phyloP scores from a whole-genome alignment of 73 alveolate species.

The Tetrahymena elliotti region DNA sequence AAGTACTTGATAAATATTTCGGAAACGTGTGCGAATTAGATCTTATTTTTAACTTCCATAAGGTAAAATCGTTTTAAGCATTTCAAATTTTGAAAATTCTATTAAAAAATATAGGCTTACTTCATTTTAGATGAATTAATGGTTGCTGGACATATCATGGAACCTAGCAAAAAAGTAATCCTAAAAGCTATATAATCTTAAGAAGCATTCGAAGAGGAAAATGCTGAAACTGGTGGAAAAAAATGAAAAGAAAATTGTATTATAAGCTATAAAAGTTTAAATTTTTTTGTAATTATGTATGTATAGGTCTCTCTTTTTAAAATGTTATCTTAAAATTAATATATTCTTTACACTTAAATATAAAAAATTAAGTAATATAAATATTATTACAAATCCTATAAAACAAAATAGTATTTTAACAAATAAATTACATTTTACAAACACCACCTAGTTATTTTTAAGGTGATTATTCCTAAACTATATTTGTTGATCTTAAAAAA shows the following conservation, averaged over 20 bases:
- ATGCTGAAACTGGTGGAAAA: slow-evolving; percentile 10
- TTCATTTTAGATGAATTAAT: slow-evolving; percentile 93
- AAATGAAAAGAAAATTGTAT: slow-evolving; percentile 2
- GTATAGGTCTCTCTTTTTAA: too few relatives aligned
- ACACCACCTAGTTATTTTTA: too few relatives aligned
- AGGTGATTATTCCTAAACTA: too few relatives aligned
- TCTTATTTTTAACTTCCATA: slow-evolving; percentile 90
- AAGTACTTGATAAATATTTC: slow-evolving; percentile 88
- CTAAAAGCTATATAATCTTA: slow-evolving; percentile 35
- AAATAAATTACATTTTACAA: too few relatives aligned
- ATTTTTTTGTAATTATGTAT: background rate
- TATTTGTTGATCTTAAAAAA: too few relatives aligned
- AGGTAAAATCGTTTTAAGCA: slow-evolving; percentile 31
- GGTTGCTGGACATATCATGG: slow-evolving; percentile 89
- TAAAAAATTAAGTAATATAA: too few relatives aligned
- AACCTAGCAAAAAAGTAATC: slow-evolving; percentile 69
- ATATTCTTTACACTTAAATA: too few relatives aligned
- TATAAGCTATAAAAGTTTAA: background rate
- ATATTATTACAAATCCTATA: too few relatives aligned
- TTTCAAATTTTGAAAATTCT: too few relatives aligned
- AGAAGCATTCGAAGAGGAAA: slow-evolving; percentile 37
- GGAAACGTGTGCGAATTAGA: slow-evolving; percentile 97
- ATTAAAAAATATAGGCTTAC: slow-evolving; percentile 60
- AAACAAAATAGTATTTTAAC: too few relatives aligned
- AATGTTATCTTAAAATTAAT: too few relatives aligned